These are phyloP conservation scores for Phytopythium oedochilum DNA, from an alignment of 352 stramenopile species.

Conservation along the genomic window DNA sequence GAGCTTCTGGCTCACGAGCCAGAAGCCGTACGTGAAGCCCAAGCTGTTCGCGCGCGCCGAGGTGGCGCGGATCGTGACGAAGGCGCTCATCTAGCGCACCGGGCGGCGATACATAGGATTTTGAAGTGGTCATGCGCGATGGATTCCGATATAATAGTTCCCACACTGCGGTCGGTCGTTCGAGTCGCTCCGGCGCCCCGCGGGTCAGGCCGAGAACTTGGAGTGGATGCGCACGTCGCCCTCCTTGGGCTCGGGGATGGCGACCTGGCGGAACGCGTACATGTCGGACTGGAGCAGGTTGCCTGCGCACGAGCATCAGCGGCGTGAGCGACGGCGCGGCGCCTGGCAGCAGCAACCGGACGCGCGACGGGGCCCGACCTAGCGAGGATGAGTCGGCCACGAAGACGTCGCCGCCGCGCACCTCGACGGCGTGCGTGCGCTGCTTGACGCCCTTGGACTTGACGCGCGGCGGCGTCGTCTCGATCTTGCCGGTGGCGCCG, in stretches of 20 bases:
- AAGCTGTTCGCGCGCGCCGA: constrained; percentile 85
- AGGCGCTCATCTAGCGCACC: constrained; percentile 51
- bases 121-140: neutral
- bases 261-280: constrained; percentile 60
- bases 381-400: constrained; percentile 73
- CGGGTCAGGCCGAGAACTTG: constrained; percentile 42
- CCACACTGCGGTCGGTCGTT: neutral
- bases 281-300: constrained; percentile 56
- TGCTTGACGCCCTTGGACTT: constrained; percentile 86
- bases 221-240: constrained; percentile 65
- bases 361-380: neutral
- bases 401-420: constrained; percentile 60
- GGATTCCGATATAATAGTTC: too few species aligned
- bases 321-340: neutral
- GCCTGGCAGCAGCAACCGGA: neutral
- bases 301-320: constrained; percentile 11
- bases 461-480: constrained; percentile 44
- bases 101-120: too few species aligned
- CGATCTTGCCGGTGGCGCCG: constrained; percentile 34
- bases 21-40: constrained; percentile 77
- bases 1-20: constrained; percentile 74
- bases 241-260: constrained; percentile 34
- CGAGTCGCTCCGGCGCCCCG: too few species aligned
- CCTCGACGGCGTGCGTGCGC: constrained; percentile 73
- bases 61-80: constrained; percentile 77